A percentile compares a stretch with the other conserved stretches of the same genome.
These are phyloP conservation scores for Aspergillus tamarii DNA, from an alignment of 2,329 filamentous ascomycete species.

Conservation along the genomic window DNA sequence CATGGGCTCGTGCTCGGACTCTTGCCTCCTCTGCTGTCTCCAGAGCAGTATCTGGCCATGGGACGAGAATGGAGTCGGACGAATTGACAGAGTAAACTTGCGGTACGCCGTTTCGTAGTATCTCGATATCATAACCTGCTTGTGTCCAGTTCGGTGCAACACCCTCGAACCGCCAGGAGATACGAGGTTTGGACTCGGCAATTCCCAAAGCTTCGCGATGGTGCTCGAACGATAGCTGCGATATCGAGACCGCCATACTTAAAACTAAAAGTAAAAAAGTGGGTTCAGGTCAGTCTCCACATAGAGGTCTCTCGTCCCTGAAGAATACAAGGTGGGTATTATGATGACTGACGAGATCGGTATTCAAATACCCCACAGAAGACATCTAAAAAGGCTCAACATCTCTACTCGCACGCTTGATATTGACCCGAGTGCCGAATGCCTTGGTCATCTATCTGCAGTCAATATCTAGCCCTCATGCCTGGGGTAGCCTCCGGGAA, in stretches of 20 bases:
- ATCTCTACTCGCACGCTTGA: not conserved
- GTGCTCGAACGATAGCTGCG: slow-evolving; percentile 22
- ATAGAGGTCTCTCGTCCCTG: rapidly evolving
- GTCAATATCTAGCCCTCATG: not conserved
- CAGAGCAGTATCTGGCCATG: slow-evolving; percentile 25
- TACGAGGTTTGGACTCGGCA: slow-evolving; percentile 22
- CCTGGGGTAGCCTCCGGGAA: not conserved
- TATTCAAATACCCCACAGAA: not conserved
- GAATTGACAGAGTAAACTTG: slow-evolving; percentile 17
- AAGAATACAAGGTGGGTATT: too few species aligned
- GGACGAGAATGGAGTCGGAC: slow-evolving; percentile 25
- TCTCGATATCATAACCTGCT: slow-evolving; percentile 21
- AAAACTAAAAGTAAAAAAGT: not conserved
- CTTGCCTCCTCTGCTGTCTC: slow-evolving; percentile 19
- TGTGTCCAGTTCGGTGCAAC: slow-evolving; percentile 25
- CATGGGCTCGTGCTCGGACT: slow-evolving; percentile 15
- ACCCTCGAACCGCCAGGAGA: slow-evolving; percentile 31
- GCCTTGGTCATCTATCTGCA: not conserved
- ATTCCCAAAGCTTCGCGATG: slow-evolving; percentile 21
- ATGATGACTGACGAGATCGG: not conserved
- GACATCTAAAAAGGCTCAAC: not conserved
- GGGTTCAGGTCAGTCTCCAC: not conserved
- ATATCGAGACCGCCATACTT: slow-evolving; percentile 19
- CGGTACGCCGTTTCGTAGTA: slow-evolving; percentile 11
- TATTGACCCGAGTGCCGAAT: not conserved